phyloP scores from a whole-genome alignment of 2,329 filamentous ascomycete species.

The Scortechinia acanthostroma region DNA sequence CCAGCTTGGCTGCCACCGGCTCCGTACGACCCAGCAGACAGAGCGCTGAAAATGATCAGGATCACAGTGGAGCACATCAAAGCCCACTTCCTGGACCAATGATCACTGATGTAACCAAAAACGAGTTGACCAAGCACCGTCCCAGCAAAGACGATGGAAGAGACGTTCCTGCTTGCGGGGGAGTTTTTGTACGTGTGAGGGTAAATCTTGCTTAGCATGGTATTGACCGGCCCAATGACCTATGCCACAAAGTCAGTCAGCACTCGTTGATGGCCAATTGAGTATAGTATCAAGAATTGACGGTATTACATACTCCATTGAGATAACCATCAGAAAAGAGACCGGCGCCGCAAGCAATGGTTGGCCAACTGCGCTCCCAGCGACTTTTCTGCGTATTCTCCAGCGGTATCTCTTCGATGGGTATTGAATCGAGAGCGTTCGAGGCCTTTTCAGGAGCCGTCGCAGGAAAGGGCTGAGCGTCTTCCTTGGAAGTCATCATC shows the following conservation, averaged over 20 bases:
- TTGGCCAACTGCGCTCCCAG: constrained; percentile 2
- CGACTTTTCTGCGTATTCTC: background rate
- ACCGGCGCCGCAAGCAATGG: constrained; percentile 76
- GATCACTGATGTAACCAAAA: constrained; percentile 76
- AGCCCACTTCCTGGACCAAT: constrained; percentile 77
- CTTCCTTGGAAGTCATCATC: no score
- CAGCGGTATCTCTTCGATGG: no score
- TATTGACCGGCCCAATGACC: constrained; percentile 84
- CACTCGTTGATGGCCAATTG: background rate
- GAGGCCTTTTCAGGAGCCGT: no score
- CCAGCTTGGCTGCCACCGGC: constrained; percentile 61
- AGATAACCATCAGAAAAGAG: constrained; percentile 89
- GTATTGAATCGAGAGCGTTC: no score
- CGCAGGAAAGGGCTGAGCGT: no score
- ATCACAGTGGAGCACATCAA: constrained; percentile 77
- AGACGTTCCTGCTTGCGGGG: constrained; percentile 65
- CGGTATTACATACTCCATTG: constrained; percentile 57
- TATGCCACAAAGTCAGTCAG: constrained; percentile 17
- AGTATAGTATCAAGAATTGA: no score
- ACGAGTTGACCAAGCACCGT: constrained; percentile 76
- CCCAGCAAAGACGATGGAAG: constrained; percentile 78
- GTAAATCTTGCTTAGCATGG: constrained; percentile 66
- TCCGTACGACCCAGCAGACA: constrained; percentile 72
- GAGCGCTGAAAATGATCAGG: constrained; percentile 75
- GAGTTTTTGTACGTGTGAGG: constrained; percentile 62